phyloP scores from a whole-genome alignment of 768 basidiomycete genomes.

The Suillus clintonianus region DNA sequence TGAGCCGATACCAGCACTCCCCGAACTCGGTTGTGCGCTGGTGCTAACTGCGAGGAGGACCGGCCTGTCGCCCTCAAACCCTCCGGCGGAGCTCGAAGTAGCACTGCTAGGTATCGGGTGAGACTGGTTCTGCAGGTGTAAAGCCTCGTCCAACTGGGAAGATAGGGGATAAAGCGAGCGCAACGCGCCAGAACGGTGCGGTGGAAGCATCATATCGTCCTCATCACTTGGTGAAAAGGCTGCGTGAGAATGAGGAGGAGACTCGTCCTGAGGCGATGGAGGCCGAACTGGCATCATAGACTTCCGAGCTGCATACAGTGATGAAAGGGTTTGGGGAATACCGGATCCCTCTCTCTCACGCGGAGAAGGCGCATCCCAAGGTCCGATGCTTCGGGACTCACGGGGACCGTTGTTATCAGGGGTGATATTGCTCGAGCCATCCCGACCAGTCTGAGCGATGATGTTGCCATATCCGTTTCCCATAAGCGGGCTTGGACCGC shows the following conservation, averaged over 20 bases:
- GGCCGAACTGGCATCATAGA: constrained; percentile 22
- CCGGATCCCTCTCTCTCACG: constrained; percentile 29
- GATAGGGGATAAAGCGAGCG: constrained; percentile 25
- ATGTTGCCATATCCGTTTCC: constrained; percentile 26
- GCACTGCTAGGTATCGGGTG: constrained; percentile 38
- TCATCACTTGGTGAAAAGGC: constrained; percentile 28
- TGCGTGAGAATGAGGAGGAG: constrained; percentile 23
- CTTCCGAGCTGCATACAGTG: constrained; percentile 30
- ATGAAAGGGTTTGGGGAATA: constrained; percentile 23
- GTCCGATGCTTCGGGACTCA: constrained; percentile 25
- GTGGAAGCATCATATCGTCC: constrained; percentile 35
- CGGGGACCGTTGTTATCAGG: constrained; percentile 8
- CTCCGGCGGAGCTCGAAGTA: constrained; percentile 47
- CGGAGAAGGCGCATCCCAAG: constrained; percentile 34
- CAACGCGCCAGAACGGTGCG: constrained; percentile 30
- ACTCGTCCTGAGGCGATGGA: constrained; percentile 26
- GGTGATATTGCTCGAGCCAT: constrained; percentile 16
- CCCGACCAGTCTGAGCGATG: constrained; percentile 28
- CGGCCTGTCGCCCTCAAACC: constrained; percentile 35
- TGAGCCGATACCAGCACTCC: constrained; percentile 53
- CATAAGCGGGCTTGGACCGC: constrained; percentile 20
- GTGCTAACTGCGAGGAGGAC: constrained; percentile 49
- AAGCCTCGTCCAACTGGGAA: constrained; percentile 27
- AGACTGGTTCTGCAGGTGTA: constrained; percentile 18
- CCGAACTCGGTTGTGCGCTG: constrained; percentile 33